Evolutionary conservation across 1,284 basidiomycete genomes (phyloP), one percentile per base, ranked within the genome.

Genomic region (Ganoderma sinense): DNA sequence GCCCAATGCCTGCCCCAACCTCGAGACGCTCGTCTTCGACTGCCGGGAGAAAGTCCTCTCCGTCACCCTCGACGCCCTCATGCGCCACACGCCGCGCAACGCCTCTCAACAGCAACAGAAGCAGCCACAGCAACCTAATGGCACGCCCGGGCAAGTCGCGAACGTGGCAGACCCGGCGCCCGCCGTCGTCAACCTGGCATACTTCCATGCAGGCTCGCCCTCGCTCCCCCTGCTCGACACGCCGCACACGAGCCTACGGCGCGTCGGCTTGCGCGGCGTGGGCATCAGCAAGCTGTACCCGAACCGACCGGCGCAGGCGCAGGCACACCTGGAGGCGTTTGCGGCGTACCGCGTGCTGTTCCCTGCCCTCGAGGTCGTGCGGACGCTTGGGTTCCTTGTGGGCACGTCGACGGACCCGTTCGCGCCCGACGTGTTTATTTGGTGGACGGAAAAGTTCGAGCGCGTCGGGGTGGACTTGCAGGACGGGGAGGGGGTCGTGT

Each of bases 391-490:
- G 5, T 85, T 84, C 73, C 74, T 86, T 65, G 84, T 85, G 31
- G 86, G 84, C 33, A 81, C 85, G 41, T 82, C 84, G 65, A 76
- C 80, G 67, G 84, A 88, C 75, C 72, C 71, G 56, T 71, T 83
- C 62, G 81, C 84, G 66, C 84, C 82, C 77, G 84, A 87, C 66
- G 78, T 86, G 29, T 87, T 87, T 73, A 85, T 87, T 53, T 85
- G 84, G 84, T 88, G 87, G 87, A 82, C 83, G 39, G 85, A 87
- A 74, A 81, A 78, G 66, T 87, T 87, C 71, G 85, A 86, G 79
- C 81, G 78, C 62, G 79, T 81, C 45, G 86, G 84, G 18, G 79
- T 88, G 65, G 83, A 86, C 69, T 82, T 88, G 70, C 78, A 87
- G 72, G 87, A 88, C 72, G 87, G 87, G 29, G 86, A 86, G 75